Evolutionary conservation across 331 rosid species (phyloP), one percentile per base, ranked within the genome.

Genomic region (Acacia concinna): DNA sequence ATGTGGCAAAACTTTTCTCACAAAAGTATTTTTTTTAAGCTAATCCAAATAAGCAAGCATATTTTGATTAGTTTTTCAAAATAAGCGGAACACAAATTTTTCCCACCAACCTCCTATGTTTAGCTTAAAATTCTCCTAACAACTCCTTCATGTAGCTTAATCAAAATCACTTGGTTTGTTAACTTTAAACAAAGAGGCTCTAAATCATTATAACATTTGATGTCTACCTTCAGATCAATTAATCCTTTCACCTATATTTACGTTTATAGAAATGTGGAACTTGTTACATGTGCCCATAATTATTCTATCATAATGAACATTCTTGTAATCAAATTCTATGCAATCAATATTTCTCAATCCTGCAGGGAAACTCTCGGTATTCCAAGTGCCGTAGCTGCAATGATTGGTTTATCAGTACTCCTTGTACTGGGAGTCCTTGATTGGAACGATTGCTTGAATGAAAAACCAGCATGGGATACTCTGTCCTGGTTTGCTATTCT

Each of bases 391-490:
- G 96, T 91, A 52, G 86, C 99, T 68, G 99, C 98, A 47, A 96
- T 96, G 99, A 86, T 93, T 31, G 97, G 97, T 74, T 86, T 96
- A 78, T 96, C 96, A 40, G 74, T 89, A 73, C 98, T 93, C 62
- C 97, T 96, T 70, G 65, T 86, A 70, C 71, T 78, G 32, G 99
- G 99, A 74, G 98, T 93, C 79, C 97, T 96, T 28, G 88, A 91
- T 70, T 95, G 99, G 99, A 72, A 86, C 79, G 99, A 93, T 80
- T 95, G 99, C 81, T 85, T 93, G 88, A 71, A 86, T 40, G 99
- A 95, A 76, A 93, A 91, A 81, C 87, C 97, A 0, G 99, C 99
- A 2, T 95, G 99, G 99, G 97, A 95, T 85, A 95, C 97, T 72
- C 82, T 95, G 76, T 91, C 93, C 70, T 95, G 99, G 99, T 95